Evolutionary conservation across 1,284 basidiomycete genomes (phyloP).

Genomic region (Trichosporon sp.): DNA sequence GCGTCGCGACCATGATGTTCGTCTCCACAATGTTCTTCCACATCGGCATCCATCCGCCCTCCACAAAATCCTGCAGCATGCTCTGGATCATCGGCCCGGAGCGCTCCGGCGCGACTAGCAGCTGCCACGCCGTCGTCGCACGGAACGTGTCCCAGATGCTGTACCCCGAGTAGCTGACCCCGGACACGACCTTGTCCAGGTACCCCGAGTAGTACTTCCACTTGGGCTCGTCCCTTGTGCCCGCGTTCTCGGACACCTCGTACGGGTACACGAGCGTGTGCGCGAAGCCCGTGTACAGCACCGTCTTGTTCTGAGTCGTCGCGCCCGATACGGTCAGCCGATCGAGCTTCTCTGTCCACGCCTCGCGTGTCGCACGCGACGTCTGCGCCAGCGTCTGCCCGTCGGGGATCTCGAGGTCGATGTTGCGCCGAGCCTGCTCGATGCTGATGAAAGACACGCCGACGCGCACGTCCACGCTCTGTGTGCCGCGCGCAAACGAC

Average conservation of each 20-base stretch:
- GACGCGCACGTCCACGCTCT: constrained; percentile 59
- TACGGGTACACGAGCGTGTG: constrained; percentile 63
- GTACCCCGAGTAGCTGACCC: constrained; percentile 71
- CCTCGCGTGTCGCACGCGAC: constrained; percentile 56
- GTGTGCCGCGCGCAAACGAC: constrained; percentile 51
- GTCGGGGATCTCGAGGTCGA: constrained; percentile 52
- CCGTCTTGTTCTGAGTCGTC: constrained; percentile 29
- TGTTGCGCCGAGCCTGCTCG: constrained; percentile 65
- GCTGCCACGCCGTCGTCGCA: constrained; percentile 71
- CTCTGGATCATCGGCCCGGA: constrained; percentile 69
- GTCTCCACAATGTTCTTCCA: constrained; percentile 77
- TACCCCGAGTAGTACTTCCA: constrained; percentile 64
- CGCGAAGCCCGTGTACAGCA: constrained; percentile 32
- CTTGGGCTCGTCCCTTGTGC: constrained; percentile 9
- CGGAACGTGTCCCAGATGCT: constrained; percentile 82
- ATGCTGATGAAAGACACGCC: constrained; percentile 74
- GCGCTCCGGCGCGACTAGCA: constrained; percentile 69
- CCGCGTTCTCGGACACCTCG: constrained; percentile 62
- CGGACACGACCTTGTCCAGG: constrained; percentile 55
- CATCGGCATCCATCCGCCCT: constrained; percentile 83
- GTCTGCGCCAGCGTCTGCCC: constrained; percentile 61
- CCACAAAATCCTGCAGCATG: constrained; percentile 69
- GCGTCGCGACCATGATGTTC: constrained; percentile 62
- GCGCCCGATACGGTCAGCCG: constrained; percentile 59
- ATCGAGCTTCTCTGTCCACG: constrained; percentile 69